Evolutionary conservation across 768 basidiomycete genomes (phyloP).

Genomic region (Coprinellus micaceus): DNA sequence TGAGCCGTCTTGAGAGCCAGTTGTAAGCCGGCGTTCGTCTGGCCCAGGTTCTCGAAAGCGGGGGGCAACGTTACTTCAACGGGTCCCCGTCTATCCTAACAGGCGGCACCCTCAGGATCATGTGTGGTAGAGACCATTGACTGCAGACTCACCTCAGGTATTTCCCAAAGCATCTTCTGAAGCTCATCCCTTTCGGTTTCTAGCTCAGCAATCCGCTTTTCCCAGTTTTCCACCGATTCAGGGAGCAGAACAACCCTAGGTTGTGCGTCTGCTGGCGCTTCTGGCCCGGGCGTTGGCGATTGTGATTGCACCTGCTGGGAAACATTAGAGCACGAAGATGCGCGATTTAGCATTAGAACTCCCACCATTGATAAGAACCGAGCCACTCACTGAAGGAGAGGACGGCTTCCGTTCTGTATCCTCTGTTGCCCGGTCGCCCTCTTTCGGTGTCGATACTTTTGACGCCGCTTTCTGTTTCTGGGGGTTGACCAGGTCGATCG

Average conservation of each 20-base stretch:
- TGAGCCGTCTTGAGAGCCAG: neutral
- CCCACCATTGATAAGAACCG: slow-evolving; percentile 58
- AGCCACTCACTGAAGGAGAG: slow-evolving; percentile 72
- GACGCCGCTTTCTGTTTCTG: slow-evolving; percentile 30
- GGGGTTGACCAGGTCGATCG: slow-evolving; percentile 45
- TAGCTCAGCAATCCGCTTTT: slow-evolving; percentile 46
- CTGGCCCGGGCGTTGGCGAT: slow-evolving; percentile 32
- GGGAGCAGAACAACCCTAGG: slow-evolving; percentile 31
- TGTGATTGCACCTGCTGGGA: slow-evolving; percentile 22
- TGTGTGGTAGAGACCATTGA: no score
- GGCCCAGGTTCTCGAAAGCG: neutral
- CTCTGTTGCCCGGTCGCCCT: slow-evolving; percentile 32
- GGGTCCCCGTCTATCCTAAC: no score
- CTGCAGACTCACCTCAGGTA: no score
- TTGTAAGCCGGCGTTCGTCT: neutral
- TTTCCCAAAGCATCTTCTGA: neutral
- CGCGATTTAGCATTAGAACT: slow-evolving; percentile 45
- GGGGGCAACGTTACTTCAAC: no score
- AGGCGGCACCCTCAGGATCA: no score
- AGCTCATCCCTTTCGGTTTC: slow-evolving; percentile 37
- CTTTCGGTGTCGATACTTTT: slow-evolving; percentile 28
- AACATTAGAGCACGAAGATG: slow-evolving; percentile 38
- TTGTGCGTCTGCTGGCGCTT: slow-evolving; percentile 35
- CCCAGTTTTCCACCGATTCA: slow-evolving; percentile 40
- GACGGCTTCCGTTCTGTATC: slow-evolving; percentile 49